Percentiles rank a stretch among this genome's conserved stretches.
Evolutionary conservation across 805 yeast species (phyloP).

Genomic region (Candida saitoana): DNA sequence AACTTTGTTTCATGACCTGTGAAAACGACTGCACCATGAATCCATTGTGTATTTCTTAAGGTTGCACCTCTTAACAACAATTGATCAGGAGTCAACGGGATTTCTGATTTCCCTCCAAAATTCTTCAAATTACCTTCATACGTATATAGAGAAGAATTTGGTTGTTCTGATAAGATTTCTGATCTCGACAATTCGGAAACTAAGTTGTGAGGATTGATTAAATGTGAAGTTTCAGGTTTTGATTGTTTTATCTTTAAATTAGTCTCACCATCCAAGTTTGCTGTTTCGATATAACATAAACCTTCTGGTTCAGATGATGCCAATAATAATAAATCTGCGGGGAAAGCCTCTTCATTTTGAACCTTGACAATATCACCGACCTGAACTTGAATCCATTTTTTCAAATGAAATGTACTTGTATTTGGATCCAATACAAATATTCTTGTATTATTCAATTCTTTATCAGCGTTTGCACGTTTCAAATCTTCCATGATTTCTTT

Average conservation of each 20-base stretch:
- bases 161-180: slow-evolving; percentile 76
- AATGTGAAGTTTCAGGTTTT: slow-evolving; percentile 65
- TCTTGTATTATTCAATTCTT: slow-evolving; percentile 77
- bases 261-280: slow-evolving; percentile 96
- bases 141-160: slow-evolving; percentile 90
- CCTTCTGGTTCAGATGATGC: slow-evolving; percentile 98
- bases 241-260: slow-evolving; percentile 94
- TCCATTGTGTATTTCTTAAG: slow-evolving; percentile 90
- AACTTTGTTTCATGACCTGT: slow-evolving; percentile 98
- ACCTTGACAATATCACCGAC: slow-evolving; percentile 92
- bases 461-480: slow-evolving; percentile 83
- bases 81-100: slow-evolving; percentile 87
- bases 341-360: slow-evolving; percentile 82
- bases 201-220: slow-evolving; percentile 62
- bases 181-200: slow-evolving; percentile 27
- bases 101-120: slow-evolving; percentile 44
- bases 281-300: slow-evolving; percentile 93
- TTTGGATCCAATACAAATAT: slow-evolving; percentile 59
- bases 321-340: slow-evolving; percentile 83
- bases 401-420: slow-evolving; percentile 58
- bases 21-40: slow-evolving; percentile 87
- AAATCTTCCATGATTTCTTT: slow-evolving; percentile 90
- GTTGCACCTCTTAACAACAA: slow-evolving; percentile 93
- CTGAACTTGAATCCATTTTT: slow-evolving; percentile 79
- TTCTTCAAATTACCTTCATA: slow-evolving; percentile 82